Conservation (phyloP, 2,329 filamentous ascomycete genomes). For the Pseudopyrenochaeta lycopersici region DNA sequence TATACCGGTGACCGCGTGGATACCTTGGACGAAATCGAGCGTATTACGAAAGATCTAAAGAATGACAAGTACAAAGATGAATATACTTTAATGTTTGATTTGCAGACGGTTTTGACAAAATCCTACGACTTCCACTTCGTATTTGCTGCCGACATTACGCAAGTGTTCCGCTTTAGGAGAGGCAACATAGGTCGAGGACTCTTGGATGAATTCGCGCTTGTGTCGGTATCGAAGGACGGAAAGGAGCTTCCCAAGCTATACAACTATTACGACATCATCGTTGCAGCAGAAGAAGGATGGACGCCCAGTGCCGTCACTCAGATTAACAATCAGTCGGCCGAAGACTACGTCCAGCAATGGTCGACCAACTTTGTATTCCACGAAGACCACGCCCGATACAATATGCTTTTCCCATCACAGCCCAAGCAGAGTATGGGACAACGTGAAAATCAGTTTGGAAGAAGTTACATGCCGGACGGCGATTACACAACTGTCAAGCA, state of each 20-base stretch:
- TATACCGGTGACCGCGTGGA: conserved; percentile 41
- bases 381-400: conserved; percentile 49
- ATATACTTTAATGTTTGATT: conserved; percentile 44
- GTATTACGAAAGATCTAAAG: conserved; percentile 30
- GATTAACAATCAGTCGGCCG: conserved; percentile 42
- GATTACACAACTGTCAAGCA: conserved; percentile 27
- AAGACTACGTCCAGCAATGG: conserved; percentile 34
- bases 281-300: conserved; percentile 18
- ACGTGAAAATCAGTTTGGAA: conserved; percentile 15
- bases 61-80: conserved; percentile 39
- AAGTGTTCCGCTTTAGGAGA: conserved; percentile 33
- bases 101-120: conserved; percentile 29
- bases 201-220: conserved; percentile 23
- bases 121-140: conserved; percentile 46
- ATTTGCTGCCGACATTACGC: conserved; percentile 35
- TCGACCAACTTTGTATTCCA: conserved; percentile 31
- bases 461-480: conserved; percentile 17
- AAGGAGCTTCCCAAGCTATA: conserved; percentile 41
- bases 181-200: conserved; percentile 24
- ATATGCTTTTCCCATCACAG: conserved; percentile 37
- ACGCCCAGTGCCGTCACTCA: conserved; percentile 33
- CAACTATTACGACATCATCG: conserved; percentile 31
- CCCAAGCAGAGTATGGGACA: conserved; percentile 7
- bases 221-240: conserved; percentile 39
- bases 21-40: conserved; percentile 33